Base-by-base conservation (phyloP, 192 early-diverging fungal genomes). In the Umbelopsis ramanniana region DNA sequence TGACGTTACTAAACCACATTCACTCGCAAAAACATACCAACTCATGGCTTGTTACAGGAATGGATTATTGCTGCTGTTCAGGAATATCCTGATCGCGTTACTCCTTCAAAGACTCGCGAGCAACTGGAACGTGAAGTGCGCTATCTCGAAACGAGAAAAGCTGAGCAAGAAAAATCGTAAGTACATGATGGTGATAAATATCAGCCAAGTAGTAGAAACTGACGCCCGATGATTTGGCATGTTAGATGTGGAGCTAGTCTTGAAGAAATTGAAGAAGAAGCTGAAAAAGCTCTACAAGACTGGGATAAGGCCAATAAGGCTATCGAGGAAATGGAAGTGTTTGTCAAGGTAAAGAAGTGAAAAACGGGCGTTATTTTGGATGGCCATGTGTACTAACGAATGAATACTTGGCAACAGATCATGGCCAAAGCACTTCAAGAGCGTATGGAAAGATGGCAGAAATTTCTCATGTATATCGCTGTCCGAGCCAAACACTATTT, bases 391-490 rank as follows among this genome's bases (percentile, higher is more conserved):
- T 17, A 57, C 22, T 17, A 21, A 69, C 23, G 11, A 52, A 29
- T 3, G 29, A 29, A 6, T 10, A 22, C 33, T 17, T 37, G 22
- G 6, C 6, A 68, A 26, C 48, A 87, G 74, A 74, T 76, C 12
- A 81, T 96, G 33, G 82, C 83, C 29, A 53, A 75, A 9, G 80
- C 92, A 8, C 80, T 94, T 21, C 66, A 85, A 6, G 52, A 76
- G 17, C 91, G 96, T 37, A 70, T 89, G 63, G 66, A 72, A 3
- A 84, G 82, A 45, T 96, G 90, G 90, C 77, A 79, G 4, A 72
- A 84, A 22, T 95, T 97, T 82, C 85, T 88, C 17, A 79, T 78
- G n/a, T 90, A 81, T 71, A 95, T 99, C 70, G 77, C 93, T 4
- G 54, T 91, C 21, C 83, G 91, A 66, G 91, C 95, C 17, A 90